Evolutionary conservation across 495 filamentous ascomycete species (phyloP).

Genomic region (Trichocladium uniseriatum): DNA sequence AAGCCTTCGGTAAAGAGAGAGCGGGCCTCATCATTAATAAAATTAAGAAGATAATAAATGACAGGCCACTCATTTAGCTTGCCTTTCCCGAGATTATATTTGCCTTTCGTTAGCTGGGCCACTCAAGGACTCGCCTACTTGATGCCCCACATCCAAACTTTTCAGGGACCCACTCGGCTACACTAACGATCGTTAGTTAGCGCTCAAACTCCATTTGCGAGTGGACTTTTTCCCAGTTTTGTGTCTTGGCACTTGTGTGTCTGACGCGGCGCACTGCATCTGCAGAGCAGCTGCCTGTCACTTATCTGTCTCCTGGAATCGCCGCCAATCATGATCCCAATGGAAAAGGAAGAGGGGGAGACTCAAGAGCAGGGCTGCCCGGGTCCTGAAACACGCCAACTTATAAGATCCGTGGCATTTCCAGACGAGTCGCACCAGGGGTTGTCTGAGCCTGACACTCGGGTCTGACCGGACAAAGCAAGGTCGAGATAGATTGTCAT

Average conservation of each 20-base stretch:
- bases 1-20: conserved; percentile 19
- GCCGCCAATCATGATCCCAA: no score
- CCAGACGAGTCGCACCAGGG: no score
- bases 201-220: background rate
- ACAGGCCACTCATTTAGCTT: conserved; percentile 18
- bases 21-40: conserved; percentile 18
- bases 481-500: no score
- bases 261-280: no score
- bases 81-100: conserved; percentile 21
- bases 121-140: background rate
- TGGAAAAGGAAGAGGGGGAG: no score
- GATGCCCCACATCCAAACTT: conserved; percentile 1
- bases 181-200: background rate
- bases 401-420: no score
- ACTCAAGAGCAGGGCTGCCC: no score
- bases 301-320: no score
- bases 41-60: conserved; percentile 22
- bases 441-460: no score
- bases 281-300: no score
- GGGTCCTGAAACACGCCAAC: no score
- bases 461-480: no score
- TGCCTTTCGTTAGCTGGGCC: conserved; percentile 10
- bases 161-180: background rate
- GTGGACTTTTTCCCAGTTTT: background rate
- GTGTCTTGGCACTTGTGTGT: background rate